Percentiles rank a stretch among this genome's conserved stretches.
Conservation (phyloP, 2,329 filamentous ascomycete genomes). For the Cladophialophora yegresii region DNA sequence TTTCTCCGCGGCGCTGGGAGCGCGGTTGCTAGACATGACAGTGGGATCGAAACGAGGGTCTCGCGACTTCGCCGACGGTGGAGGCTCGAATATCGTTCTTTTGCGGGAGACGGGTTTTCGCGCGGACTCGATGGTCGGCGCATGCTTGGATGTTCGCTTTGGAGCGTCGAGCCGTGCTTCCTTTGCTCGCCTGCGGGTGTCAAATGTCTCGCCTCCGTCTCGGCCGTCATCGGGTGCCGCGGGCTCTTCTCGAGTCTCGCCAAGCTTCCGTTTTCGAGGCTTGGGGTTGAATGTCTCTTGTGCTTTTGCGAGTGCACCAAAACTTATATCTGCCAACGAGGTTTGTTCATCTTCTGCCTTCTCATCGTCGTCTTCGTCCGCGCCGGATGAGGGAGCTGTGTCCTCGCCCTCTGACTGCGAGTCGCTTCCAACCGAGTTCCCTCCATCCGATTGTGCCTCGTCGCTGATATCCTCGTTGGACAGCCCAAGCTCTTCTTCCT, state of each 20-base stretch:
- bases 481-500: slow-evolving; percentile 43
- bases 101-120: slow-evolving; percentile 80
- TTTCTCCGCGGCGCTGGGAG: slow-evolving; percentile 51
- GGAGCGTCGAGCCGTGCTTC: slow-evolving; percentile 41
- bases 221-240: slow-evolving; percentile 34
- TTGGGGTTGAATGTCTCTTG: slow-evolving; percentile 66
- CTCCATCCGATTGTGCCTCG: slow-evolving; percentile 12
- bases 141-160: slow-evolving; percentile 75
- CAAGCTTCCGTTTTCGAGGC: slow-evolving; percentile 38
- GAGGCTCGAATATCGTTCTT: slow-evolving; percentile 67
- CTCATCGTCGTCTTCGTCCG: background rate
- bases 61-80: slow-evolving; percentile 62
- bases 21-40: slow-evolving; percentile 43
- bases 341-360: slow-evolving; percentile 39
- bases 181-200: slow-evolving; percentile 46
- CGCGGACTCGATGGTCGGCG: slow-evolving; percentile 77
- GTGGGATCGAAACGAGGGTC: slow-evolving; percentile 87
- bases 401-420: slow-evolving; percentile 17
- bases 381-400: slow-evolving; percentile 38
- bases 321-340: slow-evolving; percentile 67
- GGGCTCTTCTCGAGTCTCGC: slow-evolving; percentile 32
- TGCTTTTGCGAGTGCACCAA: slow-evolving; percentile 85
- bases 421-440: slow-evolving; percentile 10
- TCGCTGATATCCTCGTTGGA: slow-evolving; percentile 15
- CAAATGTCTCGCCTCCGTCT: slow-evolving; percentile 34